Conservation (phyloP, 2,329 filamentous ascomycete genomes). For the Helotiales sp. region DNA sequence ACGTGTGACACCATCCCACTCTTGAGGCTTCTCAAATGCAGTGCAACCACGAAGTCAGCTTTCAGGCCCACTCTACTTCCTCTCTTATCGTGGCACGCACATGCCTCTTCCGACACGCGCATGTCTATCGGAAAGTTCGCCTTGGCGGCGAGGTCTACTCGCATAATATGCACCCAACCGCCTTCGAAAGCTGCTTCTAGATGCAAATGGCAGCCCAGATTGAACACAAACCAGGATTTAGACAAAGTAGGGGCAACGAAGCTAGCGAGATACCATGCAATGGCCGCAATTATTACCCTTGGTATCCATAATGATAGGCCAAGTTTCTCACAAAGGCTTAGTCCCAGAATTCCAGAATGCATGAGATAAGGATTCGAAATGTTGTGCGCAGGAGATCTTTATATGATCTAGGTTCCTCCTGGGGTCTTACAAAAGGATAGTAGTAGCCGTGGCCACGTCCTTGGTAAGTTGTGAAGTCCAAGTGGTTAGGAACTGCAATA, state of each 20-base stretch:
- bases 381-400: background rate
- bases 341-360: background rate
- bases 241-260: background rate
- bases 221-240: background rate
- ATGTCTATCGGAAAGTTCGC: background rate
- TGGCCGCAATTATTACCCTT: background rate
- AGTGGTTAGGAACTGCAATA: conserved; percentile 1
- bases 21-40: background rate
- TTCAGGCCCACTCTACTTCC: background rate
- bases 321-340: background rate
- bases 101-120: background rate
- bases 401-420: background rate
- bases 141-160: background rate
- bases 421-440: background rate
- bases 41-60: background rate
- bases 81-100: conserved; percentile 5
- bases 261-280: background rate
- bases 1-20: background rate
- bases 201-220: background rate
- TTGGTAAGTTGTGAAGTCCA: background rate
- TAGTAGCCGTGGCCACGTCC: background rate
- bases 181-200: background rate
- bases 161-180: background rate
- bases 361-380: background rate
- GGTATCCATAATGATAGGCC: background rate